Evolutionary conservation across 768 basidiomycete genomes (phyloP).

Genomic region (Lactarius trivialis): DNA sequence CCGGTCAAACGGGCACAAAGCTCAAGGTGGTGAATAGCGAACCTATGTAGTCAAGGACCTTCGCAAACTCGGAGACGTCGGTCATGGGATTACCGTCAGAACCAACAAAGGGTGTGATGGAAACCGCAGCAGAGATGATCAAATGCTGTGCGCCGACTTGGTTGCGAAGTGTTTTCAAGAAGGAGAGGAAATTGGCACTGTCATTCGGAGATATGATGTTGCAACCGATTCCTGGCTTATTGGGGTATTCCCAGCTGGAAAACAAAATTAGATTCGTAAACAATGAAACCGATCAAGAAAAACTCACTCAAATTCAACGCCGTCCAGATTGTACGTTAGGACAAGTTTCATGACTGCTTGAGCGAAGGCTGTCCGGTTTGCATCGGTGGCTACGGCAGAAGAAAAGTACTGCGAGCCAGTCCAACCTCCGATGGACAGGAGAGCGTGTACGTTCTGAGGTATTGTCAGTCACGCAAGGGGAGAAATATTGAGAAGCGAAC

Average conservation of each 20-base stretch:
- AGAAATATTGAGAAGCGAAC: conserved; percentile 24
- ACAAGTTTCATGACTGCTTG: conserved; percentile 47
- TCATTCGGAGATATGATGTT: conserved; percentile 56
- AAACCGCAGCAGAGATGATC: conserved; percentile 51
- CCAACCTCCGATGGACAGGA: conserved; percentile 67
- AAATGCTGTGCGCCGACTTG: conserved; percentile 48
- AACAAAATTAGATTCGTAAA: too few species aligned
- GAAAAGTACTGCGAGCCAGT: conserved; percentile 59
- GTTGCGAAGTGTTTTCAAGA: conserved; percentile 62
- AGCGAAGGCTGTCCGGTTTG: conserved; percentile 57
- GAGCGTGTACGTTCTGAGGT: conserved; percentile 46
- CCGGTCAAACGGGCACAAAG: neutral
- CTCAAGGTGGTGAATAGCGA: neutral
- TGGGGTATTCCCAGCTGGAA: conserved; percentile 85
- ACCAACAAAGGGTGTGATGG: conserved; percentile 43
- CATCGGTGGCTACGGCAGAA: conserved; percentile 45
- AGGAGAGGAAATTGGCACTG: conserved; percentile 66
- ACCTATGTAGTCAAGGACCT: conserved; percentile 57
- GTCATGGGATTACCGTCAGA: conserved; percentile 48
- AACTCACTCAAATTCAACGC: conserved; percentile 40
- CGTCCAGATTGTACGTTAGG: conserved; percentile 46
- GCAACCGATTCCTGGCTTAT: conserved; percentile 55
- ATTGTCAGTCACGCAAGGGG: neutral
- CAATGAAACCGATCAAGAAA: neutral
- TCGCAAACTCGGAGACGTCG: conserved; percentile 69